A percentile compares a stretch with the other conserved stretches of the same genome.
phyloP scores from a whole-genome alignment of 23 red algal species.

The Chondrus crispus region DNA sequence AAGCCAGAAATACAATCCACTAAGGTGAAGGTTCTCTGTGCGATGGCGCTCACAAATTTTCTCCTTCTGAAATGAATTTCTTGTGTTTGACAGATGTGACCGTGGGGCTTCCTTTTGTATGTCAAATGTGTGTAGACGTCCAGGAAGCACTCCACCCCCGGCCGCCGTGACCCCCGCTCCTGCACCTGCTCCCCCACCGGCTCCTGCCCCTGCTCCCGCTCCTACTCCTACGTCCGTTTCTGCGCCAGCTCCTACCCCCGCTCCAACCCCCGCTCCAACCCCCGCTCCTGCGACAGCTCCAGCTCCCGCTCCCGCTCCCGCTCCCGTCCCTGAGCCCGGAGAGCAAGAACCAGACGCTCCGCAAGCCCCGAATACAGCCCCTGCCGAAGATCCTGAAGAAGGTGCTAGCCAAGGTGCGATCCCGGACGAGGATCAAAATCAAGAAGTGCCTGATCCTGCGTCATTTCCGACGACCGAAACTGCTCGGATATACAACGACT shows the following conservation, averaged over 20 bases:
- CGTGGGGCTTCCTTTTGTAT: slow-evolving; percentile 1
- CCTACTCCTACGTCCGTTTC: neutral
- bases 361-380: neutral
- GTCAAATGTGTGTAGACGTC: slow-evolving; percentile 30
- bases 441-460: no score
- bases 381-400: no score
- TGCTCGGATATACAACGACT: slow-evolving; percentile 7
- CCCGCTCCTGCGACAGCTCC: slow-evolving; percentile 33
- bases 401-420: no score
- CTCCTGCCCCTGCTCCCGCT: slow-evolving; percentile 15
- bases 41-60: neutral
- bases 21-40: neutral
- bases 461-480: no score
- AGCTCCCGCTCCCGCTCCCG: neutral
- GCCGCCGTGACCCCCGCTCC: neutral
- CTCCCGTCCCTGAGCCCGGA: neutral
- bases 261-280: slow-evolving; percentile 13
- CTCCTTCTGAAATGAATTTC: neutral
- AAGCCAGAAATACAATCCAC: neutral
- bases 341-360: neutral
- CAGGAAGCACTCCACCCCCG: neutral
- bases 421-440: no score
- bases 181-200: slow-evolving; percentile 11
- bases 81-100: neutral
- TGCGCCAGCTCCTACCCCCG: neutral